Evolutionary conservation across 2,329 filamentous ascomycete genomes (phyloP), one percentile per base, ranked within the genome.

Genomic region (Aspergillus brasiliensis): DNA sequence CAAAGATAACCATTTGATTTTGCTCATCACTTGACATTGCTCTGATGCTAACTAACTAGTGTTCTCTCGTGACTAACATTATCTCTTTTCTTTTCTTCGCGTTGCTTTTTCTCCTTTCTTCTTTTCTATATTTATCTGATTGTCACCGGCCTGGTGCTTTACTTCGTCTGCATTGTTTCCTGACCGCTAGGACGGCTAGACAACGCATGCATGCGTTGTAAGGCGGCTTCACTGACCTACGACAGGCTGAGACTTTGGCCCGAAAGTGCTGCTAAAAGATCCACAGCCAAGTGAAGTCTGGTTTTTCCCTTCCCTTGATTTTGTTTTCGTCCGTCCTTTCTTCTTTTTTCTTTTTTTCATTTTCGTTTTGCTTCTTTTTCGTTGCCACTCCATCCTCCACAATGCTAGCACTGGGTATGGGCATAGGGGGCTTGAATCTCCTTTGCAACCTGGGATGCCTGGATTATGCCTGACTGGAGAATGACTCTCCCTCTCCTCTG

Each of bases 11-110:
- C 49, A 49, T 31, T 60, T 31, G 27, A 44, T 25, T 27, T 58
- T 60, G 58, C 58, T 60, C 58, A 60, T 51, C 23, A 28, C 49
- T 42, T 47, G 49, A 53, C 42, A 57, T 60, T 57, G 58, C 49
- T 60, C 54, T 42, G 34, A 21, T 53, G 34, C 58, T 60, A 60
- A 60, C 48, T 25, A 46, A 3, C n/a, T n/a, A n/a, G n/a, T n/a
- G n/a, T 31, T 27, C n/a, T 8, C 38, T 37, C 17, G 34, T 13
- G 5, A 53, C 56, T 58, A 58, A 58, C 49, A 5, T 13, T 34
- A 34, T 34, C 31, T 13, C 17, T 28, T 8, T 38, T 23, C 8
- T 23, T 13, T 27, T 6, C 5, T 17, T 13, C 23, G n/a, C 25
- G 27, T 53, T 17, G 15, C n/a, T 21, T 34, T 40, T 40, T 19